Evolutionary conservation across 78 protist species (phyloP).

Genomic region (Isochrysis galbana): DNA sequence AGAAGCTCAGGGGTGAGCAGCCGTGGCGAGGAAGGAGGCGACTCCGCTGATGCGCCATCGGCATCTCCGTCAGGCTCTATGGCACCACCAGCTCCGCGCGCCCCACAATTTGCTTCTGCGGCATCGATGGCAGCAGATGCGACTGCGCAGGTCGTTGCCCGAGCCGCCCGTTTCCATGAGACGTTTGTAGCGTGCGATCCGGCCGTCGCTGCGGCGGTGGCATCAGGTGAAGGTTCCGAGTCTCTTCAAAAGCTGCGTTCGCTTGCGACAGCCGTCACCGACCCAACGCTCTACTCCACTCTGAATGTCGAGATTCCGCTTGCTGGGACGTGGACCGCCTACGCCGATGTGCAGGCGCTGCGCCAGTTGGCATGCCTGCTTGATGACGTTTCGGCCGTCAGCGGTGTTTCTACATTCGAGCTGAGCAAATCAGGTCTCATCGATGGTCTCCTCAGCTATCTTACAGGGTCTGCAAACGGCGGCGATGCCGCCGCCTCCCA

Average conservation of each 20-base stretch:
- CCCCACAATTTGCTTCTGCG: background rate
- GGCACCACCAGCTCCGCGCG: background rate
- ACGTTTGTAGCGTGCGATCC: background rate
- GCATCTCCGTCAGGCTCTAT: background rate
- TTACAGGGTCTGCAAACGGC: background rate
- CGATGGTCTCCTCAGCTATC: background rate
- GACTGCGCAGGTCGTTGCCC: background rate
- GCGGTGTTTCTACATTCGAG: conserved; percentile 21
- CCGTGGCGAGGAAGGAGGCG: background rate
- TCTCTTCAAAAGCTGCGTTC: background rate
- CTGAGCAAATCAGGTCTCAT: background rate
- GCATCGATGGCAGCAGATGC: background rate
- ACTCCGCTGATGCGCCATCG: background rate
- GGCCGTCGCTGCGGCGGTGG: background rate
- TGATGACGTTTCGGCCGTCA: too few species aligned
- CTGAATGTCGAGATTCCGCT: background rate
- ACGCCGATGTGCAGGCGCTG: background rate
- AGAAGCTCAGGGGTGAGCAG: background rate
- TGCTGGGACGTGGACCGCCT: background rate
- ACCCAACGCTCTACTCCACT: background rate
- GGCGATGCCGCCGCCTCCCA: background rate
- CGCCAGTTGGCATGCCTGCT: background rate
- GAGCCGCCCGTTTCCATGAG: background rate
- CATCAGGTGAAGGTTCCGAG: background rate
- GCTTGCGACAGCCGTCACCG: background rate